A percentile compares a stretch with the other conserved stretches of the same genome.
Conservation (phyloP, 805 yeast genomes). For the Yarrowia bubula region DNA sequence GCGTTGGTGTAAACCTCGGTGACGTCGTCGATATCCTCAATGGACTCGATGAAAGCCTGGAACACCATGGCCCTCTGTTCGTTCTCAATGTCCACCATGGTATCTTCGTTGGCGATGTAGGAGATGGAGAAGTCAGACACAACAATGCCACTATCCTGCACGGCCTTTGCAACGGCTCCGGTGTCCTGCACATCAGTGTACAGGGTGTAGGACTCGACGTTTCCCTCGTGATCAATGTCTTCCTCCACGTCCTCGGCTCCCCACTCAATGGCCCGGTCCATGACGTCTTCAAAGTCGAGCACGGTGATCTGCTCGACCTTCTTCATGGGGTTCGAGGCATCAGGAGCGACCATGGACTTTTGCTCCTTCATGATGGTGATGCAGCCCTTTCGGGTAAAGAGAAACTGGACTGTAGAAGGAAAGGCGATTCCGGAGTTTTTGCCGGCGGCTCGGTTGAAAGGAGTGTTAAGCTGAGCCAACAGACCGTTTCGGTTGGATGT, state of each 20-base stretch:
- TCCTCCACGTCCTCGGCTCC: slow-evolving; percentile 78
- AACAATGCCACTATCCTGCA: slow-evolving; percentile 53
- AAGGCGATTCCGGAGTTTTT: slow-evolving; percentile 43
- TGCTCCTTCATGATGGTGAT: slow-evolving; percentile 48
- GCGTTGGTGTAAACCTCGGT: slow-evolving; percentile 74
- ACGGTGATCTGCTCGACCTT: slow-evolving; percentile 32
- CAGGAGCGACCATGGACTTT: slow-evolving; percentile 22
- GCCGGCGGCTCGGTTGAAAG: slow-evolving; percentile 61
- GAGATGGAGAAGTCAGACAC: slow-evolving; percentile 71
- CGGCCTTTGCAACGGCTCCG: slow-evolving; percentile 55
- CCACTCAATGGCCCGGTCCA: slow-evolving; percentile 72
- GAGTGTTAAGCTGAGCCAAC: slow-evolving; percentile 68
- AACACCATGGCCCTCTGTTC: slow-evolving; percentile 53
- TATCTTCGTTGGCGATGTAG: slow-evolving; percentile 41
- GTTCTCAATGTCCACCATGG: slow-evolving; percentile 48
- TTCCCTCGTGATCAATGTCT: slow-evolving; percentile 46
- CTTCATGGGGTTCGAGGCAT: slow-evolving; percentile 34
- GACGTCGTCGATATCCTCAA: slow-evolving; percentile 84
- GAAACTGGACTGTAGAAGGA: slow-evolving; percentile 71
- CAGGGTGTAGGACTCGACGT: slow-evolving; percentile 45
- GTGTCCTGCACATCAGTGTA: slow-evolving; percentile 65
- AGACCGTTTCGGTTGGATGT: slow-evolving; percentile 89
- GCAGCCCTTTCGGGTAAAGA: slow-evolving; percentile 77
- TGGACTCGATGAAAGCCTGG: slow-evolving; percentile 54
- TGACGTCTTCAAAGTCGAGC: slow-evolving; percentile 67